Conservation (phyloP, 495 filamentous ascomycete genomes). For the Aspergillus nidulans region DNA sequence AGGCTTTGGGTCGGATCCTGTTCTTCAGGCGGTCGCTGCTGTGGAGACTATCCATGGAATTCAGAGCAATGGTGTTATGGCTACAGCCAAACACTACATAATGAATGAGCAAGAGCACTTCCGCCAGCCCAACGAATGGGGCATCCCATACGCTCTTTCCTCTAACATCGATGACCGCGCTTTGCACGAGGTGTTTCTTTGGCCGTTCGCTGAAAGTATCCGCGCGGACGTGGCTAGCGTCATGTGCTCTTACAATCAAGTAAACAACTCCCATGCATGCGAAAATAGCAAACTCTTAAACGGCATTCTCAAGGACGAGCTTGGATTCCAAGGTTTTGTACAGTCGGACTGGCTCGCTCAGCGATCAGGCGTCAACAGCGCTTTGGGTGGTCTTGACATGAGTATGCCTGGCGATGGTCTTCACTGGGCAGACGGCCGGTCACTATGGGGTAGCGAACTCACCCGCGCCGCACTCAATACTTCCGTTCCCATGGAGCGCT, state of each 20-base stretch:
- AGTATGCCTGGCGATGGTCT: conserved; percentile 92
- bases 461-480: conserved; percentile 76
- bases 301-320: conserved; percentile 88
- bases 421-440: conserved; percentile 67
- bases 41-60: conserved; percentile 72
- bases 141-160: conserved; percentile 66
- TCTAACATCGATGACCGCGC: conserved; percentile 80
- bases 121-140: conserved; percentile 71
- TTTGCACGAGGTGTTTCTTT: conserved; percentile 79
- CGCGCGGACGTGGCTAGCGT: conserved; percentile 81
- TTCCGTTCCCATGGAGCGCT: conserved; percentile 71
- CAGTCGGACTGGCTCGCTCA: conserved; percentile 94
- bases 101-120: conserved; percentile 89
- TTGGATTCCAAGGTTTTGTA: conserved; percentile 93
- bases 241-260: conserved; percentile 87
- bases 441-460: conserved; percentile 76
- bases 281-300: conserved; percentile 90
- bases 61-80: conserved; percentile 74
- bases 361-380: conserved; percentile 71
- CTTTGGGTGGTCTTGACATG: conserved; percentile 87
- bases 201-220: conserved; percentile 86
- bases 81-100: conserved; percentile 78
- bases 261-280: conserved; percentile 89
- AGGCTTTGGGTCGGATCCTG: conserved; percentile 74
- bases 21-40: conserved; percentile 63